A percentile compares a stretch with the other conserved stretches of the same genome.
Conservation (phyloP, 768 basidiomycete species). For the Lactarius hatsudake region DNA sequence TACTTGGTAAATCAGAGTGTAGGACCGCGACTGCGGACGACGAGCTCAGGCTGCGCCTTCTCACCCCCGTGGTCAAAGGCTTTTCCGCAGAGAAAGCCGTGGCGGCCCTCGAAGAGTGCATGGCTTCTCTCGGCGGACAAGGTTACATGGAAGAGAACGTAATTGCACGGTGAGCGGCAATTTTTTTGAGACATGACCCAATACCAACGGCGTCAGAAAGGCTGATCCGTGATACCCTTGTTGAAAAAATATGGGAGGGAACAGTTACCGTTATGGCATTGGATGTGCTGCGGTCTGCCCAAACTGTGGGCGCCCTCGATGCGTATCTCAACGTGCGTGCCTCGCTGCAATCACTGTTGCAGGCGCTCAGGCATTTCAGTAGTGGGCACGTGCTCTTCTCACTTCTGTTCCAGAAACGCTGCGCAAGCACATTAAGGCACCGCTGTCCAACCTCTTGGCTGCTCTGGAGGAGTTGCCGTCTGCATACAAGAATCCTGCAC, state of each 20-base stretch:
- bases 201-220: constrained; percentile 30
- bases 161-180: constrained; percentile 48
- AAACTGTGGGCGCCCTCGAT: constrained; percentile 42
- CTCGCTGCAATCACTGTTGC: background rate
- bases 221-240: constrained; percentile 62
- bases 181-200: background rate
- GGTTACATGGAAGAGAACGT: constrained; percentile 85
- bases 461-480: constrained; percentile 42
- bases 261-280: constrained; percentile 65
- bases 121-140: constrained; percentile 70
- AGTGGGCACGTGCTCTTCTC: constrained; percentile 55
- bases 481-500: constrained; percentile 42
- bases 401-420: constrained; percentile 41
- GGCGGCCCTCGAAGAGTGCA: constrained; percentile 67
- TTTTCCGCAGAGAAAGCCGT: constrained; percentile 65
- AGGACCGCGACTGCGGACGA: constrained; percentile 50
- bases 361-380: constrained; percentile 10
- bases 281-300: constrained; percentile 58
- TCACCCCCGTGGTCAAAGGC: constrained; percentile 70
- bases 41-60: constrained; percentile 50
- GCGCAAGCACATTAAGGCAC: constrained; percentile 31
- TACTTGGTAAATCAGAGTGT: constrained; percentile 65
- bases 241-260: constrained; percentile 85
- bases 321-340: constrained; percentile 51
- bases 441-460: constrained; percentile 34